Conservation (phyloP, 163 green algal species). For the Volvox carteri region DNA sequence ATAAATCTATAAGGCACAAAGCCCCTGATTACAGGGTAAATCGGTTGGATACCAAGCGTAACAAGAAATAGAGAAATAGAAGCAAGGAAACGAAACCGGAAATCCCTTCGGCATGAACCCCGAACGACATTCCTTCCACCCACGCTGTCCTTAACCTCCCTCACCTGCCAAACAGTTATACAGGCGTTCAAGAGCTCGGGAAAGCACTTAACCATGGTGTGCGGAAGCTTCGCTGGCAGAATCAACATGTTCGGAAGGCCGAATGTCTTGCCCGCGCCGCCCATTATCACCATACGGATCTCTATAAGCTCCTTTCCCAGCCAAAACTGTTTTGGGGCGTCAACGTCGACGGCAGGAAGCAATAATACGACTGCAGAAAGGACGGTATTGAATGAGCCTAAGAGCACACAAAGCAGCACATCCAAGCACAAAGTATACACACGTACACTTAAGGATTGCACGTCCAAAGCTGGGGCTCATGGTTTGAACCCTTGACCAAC, state of each 20-base stretch:
- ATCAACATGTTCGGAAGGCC: background rate
- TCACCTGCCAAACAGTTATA: constrained; percentile 7
- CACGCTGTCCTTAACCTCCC: background rate
- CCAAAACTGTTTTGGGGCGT: background rate
- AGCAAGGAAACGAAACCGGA: background rate
- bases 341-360: background rate
- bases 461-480: background rate
- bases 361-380: background rate
- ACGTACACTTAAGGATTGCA: background rate
- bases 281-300: background rate
- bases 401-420: background rate
- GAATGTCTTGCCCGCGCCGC: constrained; percentile 1
- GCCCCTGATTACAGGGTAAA: background rate
- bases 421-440: background rate
- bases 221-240: background rate
- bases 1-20: too few species aligned
- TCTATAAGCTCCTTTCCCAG: constrained; percentile 17
- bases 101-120: background rate
- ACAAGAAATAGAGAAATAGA: background rate
- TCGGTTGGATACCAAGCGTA: background rate
- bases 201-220: background rate
- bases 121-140: background rate
- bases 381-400: background rate
- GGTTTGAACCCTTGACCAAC: background rate
- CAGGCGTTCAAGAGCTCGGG: background rate